Evolutionary conservation across 495 filamentous ascomycete genomes (phyloP), one percentile per base, ranked within the genome.

Genomic region (Monascus purpureus): DNA sequence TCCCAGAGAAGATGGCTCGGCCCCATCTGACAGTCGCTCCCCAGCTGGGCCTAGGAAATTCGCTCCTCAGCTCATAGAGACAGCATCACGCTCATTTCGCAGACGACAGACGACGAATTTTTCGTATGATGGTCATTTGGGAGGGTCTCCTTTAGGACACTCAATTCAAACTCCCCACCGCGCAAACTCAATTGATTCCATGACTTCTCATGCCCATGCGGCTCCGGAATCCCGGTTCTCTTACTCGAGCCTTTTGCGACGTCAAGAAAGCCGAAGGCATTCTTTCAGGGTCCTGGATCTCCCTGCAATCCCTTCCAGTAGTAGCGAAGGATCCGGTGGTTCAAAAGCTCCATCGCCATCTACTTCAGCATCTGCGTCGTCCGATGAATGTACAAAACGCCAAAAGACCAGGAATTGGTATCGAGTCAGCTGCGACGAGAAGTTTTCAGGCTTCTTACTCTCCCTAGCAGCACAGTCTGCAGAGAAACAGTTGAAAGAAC

Each of bases 391-490:
- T 34, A 38, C 47, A 28, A 58, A 56, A 40, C 47, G 58, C 33
- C 57, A 46, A 1, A 59, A 54, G 17, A 57, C 52, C n/a, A 46
- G 35, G 18, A 49, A 42, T 41, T 52, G 22, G 57, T 63, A 26
- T 37, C 51, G 57, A 46, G 75, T 61, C 63, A 80, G 61, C 58
- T 75, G 73, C 31, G 76, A 87, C 51, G 75, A 75, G 22, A 63
- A 70, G 37, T 75, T 80, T 36, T 75, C 76, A 27, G 75, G 75
- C 8, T 86, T 84, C 41, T 53, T 93, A 25, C 67, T 88, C 12
- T 72, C 77, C 13, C 57, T 93, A 31, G 81, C 82, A 13, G 78
- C 80, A 24, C 70, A 68, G 31, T 77, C 81, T 36, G 81, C 81
- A 9, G 75, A 87, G 48, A 73, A 73, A 48, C 76, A 87, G 47